Base-by-base conservation (phyloP, 331 rosid genomes). In the Rhamnella rubrinervis region DNA sequence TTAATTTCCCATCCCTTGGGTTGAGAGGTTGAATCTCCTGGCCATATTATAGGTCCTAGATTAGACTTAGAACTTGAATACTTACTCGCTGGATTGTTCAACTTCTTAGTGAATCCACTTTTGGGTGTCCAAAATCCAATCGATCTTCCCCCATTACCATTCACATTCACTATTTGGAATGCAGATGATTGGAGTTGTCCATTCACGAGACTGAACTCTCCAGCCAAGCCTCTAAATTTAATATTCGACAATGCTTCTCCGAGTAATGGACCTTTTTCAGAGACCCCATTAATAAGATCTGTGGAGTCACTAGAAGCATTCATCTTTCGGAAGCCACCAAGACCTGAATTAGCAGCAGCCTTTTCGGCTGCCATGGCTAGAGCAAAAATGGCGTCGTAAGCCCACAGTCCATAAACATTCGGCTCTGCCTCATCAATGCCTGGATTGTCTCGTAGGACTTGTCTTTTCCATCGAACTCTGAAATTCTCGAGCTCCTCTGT, bases 1-100 rank as follows among this genome's bases (percentile, higher is more conserved):
- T 78, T 83, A 52, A 66, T 37, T 23, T 72, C 78, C 82, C 84
- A 81, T 20, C 86, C 85, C 61, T 78, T 75, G 0, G 89, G 89
- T 35, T 8, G 25, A 4, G 60, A 23, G 6, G 38, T 15, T 4
- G 71, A 58, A 12, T 81, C 86, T 37, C 84, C 86, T 0, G 86
- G 80, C 86, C 89, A 72, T 28, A 81, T 69, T 10, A 84, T 72
- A 0, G 82, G 37, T 61, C 66, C 66, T 50, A 78, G 44, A 20
- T 61, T 71, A 2, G 77, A 61, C 63, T 41, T 59, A 15, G 75
- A 72, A 76, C 66, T 62, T 6, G 72, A 75, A 64, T 60, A 23
- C 16, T 7, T 11, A 55, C 37, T 57, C 17, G 13, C 20, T 0
- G 53, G 20, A 20, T 47, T 31, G 5, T 3, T 56, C 25, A 35